Conservation (phyloP, 805 yeast species). For the Tetrapisispora iriomotensis region DNA sequence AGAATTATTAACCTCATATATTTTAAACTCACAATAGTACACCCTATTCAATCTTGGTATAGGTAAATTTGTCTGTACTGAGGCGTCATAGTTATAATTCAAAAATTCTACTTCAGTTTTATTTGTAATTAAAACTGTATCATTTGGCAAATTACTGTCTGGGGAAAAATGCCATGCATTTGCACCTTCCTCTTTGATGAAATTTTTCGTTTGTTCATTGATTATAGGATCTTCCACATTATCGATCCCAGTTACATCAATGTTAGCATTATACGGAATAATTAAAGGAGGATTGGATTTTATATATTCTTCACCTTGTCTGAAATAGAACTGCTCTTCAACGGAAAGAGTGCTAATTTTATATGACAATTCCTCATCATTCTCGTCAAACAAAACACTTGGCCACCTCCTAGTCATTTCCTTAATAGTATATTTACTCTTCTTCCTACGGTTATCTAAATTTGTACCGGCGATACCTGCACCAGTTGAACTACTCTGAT, state of each 20-base stretch:
- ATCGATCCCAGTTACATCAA: constrained; percentile 27
- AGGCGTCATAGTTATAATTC: constrained; percentile 48
- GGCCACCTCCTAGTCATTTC: constrained; percentile 31
- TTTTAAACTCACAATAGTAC: constrained; percentile 80
- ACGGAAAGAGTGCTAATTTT: constrained; percentile 51
- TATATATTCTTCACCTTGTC: constrained; percentile 32
- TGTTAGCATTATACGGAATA: constrained; percentile 20
- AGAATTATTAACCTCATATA: constrained; percentile 59
- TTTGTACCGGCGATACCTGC: neutral
- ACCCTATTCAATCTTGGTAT: constrained; percentile 75
- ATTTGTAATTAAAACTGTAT: constrained; percentile 51
- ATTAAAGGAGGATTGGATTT: constrained; percentile 37
- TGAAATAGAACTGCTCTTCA: constrained; percentile 32
- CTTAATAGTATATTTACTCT: constrained; percentile 3
- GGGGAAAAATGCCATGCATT: constrained; percentile 81
- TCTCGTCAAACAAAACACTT: constrained; percentile 56
- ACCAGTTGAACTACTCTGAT: neutral
- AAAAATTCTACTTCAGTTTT: constrained; percentile 51
- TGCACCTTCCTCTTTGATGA: constrained; percentile 82
- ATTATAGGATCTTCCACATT: constrained; percentile 28
- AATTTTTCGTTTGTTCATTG: constrained; percentile 27
- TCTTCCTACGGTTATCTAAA: constrained; percentile 1
- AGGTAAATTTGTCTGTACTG: constrained; percentile 75
- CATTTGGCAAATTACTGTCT: constrained; percentile 42
- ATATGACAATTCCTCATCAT: constrained; percentile 37